These are phyloP conservation scores for Penicillium psychrofluorescens DNA, from an alignment of 495 filamentous ascomycete species.

Conservation along the genomic window DNA sequence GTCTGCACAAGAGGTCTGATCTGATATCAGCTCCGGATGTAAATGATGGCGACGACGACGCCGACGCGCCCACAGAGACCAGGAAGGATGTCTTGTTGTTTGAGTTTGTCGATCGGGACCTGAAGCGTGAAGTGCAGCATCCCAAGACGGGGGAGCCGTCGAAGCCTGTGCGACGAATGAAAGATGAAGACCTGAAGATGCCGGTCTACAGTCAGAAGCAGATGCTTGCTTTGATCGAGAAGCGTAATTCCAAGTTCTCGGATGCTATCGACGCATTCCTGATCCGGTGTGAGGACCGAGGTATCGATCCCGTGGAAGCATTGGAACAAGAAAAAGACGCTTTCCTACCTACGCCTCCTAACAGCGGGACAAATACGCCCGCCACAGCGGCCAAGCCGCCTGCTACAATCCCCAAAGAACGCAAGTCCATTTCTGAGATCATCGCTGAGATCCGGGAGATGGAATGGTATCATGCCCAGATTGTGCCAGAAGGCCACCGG, in stretches of 20 bases:
- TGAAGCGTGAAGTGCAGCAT: slow-evolving; percentile 70
- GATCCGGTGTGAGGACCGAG: slow-evolving; percentile 58
- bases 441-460: slow-evolving; percentile 72
- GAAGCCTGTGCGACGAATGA: slow-evolving; percentile 54
- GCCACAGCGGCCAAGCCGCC: slow-evolving; percentile 35
- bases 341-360: slow-evolving; percentile 42
- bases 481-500: slow-evolving; percentile 89
- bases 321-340: slow-evolving; percentile 42
- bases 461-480: slow-evolving; percentile 85
- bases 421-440: slow-evolving; percentile 78
- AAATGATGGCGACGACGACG: slow-evolving; percentile 20
- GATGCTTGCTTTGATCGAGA: slow-evolving; percentile 85
- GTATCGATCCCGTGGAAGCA: slow-evolving; percentile 58
- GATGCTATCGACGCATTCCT: slow-evolving; percentile 73
- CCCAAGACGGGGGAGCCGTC: slow-evolving; percentile 64
- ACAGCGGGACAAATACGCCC: slow-evolving; percentile 45
- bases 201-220: slow-evolving; percentile 90
- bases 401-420: slow-evolving; percentile 68
- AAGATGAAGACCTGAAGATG: slow-evolving; percentile 82
- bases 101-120: slow-evolving; percentile 86
- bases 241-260: slow-evolving; percentile 78
- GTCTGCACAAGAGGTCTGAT: slow-evolving; percentile 1
- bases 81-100: slow-evolving; percentile 70
- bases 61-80: slow-evolving; percentile 21
- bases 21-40: slow-evolving; percentile 20